phyloP scores from a whole-genome alignment of 495 filamentous ascomycete genomes.

The Trypethelium eluteriae region DNA sequence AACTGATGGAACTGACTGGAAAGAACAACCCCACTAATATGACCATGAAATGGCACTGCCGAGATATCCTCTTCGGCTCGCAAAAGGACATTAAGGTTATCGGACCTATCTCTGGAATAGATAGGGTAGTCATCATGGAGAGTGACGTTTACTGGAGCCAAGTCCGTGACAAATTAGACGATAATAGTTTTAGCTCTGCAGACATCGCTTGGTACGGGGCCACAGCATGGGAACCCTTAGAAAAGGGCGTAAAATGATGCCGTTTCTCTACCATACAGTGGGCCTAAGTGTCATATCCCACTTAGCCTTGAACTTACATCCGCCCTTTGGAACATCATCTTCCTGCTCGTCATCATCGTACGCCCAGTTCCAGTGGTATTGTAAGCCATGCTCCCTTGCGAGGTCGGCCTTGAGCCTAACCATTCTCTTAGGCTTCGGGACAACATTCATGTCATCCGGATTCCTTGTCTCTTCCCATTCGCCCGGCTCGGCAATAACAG shows the following conservation, averaged over 20 bases:
- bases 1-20: constrained; percentile 40
- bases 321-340: background rate
- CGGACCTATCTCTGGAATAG: constrained; percentile 42
- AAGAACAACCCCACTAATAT: constrained; percentile 47
- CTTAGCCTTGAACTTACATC: background rate
- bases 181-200: background rate
- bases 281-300: background rate
- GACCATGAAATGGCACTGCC: constrained; percentile 46
- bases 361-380: background rate
- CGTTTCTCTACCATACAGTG: background rate
- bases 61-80: constrained; percentile 39
- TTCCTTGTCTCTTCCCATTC: background rate
- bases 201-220: background rate
- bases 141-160: constrained; percentile 41
- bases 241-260: background rate
- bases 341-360: background rate
- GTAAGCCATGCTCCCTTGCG: background rate
- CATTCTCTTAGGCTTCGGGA: background rate
- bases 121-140: constrained; percentile 40
- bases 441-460: background rate
- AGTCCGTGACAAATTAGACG: background rate
- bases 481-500: background rate
- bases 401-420: background rate
- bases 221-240: background rate
- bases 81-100: constrained; percentile 45